Percentiles rank a stretch among this genome's conserved stretches.
Conservation (phyloP, 768 basidiomycete genomes). For the Lanmaoa rubissima region DNA sequence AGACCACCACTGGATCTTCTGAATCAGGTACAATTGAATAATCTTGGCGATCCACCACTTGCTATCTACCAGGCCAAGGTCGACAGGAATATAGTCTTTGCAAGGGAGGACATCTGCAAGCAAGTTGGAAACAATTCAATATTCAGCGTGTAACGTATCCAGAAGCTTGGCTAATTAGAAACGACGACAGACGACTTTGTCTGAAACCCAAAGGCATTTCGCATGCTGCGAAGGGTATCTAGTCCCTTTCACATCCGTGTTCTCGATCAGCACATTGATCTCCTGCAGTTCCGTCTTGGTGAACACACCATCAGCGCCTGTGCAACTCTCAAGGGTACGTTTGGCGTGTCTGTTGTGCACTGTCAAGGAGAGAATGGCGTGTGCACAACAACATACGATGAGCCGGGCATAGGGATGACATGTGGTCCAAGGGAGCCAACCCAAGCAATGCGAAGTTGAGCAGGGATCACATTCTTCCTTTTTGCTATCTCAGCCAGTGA, state of each 20-base stretch:
- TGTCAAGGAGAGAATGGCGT: too few relatives aligned
- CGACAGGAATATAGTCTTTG: too few relatives aligned
- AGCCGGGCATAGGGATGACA: slow-evolving; percentile 53
- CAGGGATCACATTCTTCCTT: slow-evolving; percentile 42
- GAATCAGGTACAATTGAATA: too few relatives aligned
- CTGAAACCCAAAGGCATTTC: slow-evolving; percentile 34
- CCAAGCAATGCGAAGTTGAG: slow-evolving; percentile 48
- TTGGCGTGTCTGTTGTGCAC: slow-evolving; percentile 26
- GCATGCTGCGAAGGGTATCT: slow-evolving; percentile 33
- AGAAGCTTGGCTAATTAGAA: too few relatives aligned
- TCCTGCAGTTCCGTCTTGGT: slow-evolving; percentile 38
- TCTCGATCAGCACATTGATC: slow-evolving; percentile 39
- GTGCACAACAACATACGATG: slow-evolving; percentile 28
- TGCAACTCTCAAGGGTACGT: slow-evolving; percentile 46
- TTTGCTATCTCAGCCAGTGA: slow-evolving; percentile 39
- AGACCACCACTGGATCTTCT: too few relatives aligned
- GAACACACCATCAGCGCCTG: slow-evolving; percentile 43
- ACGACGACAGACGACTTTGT: too few relatives aligned
- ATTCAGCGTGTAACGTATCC: too few relatives aligned
- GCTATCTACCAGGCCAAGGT: too few relatives aligned
- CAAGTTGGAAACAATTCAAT: too few relatives aligned
- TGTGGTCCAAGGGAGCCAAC: slow-evolving; percentile 38
- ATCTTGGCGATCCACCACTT: too few relatives aligned
- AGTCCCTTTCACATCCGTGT: slow-evolving; percentile 37
- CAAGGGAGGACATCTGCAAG: too few relatives aligned